Percentiles rank a stretch among this genome's conserved stretches.
These are phyloP conservation scores for Discostella stelligeroides DNA, from an alignment of 108 stramenopile genomes.

Conservation along the genomic window DNA sequence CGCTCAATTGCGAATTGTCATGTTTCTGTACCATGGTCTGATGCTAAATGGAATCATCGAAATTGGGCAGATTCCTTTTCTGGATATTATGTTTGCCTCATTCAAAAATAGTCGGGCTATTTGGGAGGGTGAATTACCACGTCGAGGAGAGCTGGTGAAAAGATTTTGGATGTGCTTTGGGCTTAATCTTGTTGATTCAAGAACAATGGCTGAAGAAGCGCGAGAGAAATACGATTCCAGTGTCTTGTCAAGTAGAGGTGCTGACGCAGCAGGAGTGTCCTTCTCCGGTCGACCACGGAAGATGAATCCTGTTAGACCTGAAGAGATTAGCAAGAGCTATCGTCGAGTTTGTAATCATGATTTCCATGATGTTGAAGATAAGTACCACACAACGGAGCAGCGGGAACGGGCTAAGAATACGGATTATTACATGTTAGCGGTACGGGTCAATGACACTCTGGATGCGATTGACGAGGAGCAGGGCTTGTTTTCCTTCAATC, in stretches of 20 bases:
- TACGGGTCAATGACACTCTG: slow-evolving; percentile 48
- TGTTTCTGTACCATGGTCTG: slow-evolving; percentile 61
- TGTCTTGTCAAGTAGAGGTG: not conserved
- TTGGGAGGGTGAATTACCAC: slow-evolving; percentile 51
- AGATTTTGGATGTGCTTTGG: slow-evolving; percentile 54
- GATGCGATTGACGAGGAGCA: slow-evolving; percentile 48
- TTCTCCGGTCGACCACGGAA: slow-evolving; percentile 9
- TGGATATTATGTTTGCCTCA: slow-evolving; percentile 41
- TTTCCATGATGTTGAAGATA: slow-evolving; percentile 49
- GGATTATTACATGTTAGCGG: slow-evolving; percentile 42
- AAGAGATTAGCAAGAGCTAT: slow-evolving; percentile 42
- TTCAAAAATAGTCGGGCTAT: slow-evolving; percentile 49
- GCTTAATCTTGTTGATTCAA: slow-evolving; percentile 17
- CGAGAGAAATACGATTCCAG: not conserved
- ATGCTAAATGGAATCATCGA: slow-evolving; percentile 27
- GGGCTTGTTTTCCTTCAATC: slow-evolving; percentile 33
- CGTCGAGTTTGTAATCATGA: slow-evolving; percentile 45
- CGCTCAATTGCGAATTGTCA: slow-evolving; percentile 49
- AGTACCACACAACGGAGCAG: slow-evolving; percentile 55
- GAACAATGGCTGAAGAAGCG: slow-evolving; percentile 34
- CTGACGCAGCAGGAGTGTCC: slow-evolving; percentile 1
- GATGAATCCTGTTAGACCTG: slow-evolving; percentile 35
- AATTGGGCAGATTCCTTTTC: slow-evolving; percentile 28
- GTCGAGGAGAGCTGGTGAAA: slow-evolving; percentile 45
- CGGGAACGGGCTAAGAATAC: slow-evolving; percentile 2